Evolutionary conservation across 495 filamentous ascomycete genomes (phyloP), one percentile per base, ranked within the genome.

Genomic region (Neurospora africana): DNA sequence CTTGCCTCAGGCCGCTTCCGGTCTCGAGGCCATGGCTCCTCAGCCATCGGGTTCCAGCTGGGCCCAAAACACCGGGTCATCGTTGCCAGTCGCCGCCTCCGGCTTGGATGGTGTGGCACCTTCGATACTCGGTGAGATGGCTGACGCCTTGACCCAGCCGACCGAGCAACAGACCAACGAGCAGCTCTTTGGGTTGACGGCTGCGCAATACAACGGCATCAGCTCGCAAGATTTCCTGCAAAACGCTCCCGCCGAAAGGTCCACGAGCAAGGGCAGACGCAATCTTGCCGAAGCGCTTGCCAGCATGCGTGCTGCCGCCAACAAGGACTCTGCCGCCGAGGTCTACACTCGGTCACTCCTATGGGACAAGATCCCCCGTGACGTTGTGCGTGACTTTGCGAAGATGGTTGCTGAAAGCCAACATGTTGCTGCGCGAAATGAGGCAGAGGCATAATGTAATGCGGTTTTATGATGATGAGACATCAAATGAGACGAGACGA

Each of bases 301-400:
- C 73, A 90, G 87, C 36, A 92, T 96, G 90, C 89, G 93, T 73
- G 53, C 53, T 65, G 86, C 82, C 79, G 83, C 84, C 73, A 86
- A 84, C 76, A 89, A 91, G 77, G 84, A 88, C 71, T 87, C 86
- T 69, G 92, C 88, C 41, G 91, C 92, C 37, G 93, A 97, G 76
- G 92, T 98, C 53, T 97, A 98, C 82, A 95, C 93, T 36, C 86
- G 95, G 37, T 95, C 92, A 68, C 86, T 99, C 72, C 90, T 99
- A 76, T 98, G 94, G 94, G 94, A 97, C 77, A 90, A 91, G 78
- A 92, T 99, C 73, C 93, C 96, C 65, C 84, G 89, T 74, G 93
- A 99, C 77, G 92, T 98, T 65, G 94, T 99, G 69, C 89, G 90
- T 72, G 92, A 95, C 81, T 99, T 98, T 83, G 91, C 91, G 76